phyloP scores from a whole-genome alignment of 768 basidiomycete genomes.

The Cystoderma amianthinum region DNA sequence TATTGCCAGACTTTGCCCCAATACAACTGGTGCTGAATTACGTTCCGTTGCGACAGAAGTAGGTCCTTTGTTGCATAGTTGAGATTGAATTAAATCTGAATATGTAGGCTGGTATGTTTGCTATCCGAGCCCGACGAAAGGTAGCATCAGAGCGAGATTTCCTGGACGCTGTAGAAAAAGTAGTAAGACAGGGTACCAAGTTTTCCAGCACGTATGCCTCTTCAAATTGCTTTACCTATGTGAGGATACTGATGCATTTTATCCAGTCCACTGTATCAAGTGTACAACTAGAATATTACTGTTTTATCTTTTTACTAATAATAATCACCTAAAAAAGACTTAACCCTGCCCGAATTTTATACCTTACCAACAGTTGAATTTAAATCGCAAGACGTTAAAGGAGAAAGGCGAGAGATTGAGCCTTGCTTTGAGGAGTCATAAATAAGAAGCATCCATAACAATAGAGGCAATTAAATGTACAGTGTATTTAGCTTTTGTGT shows the following conservation, averaged over 20 bases:
- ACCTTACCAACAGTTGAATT: no score
- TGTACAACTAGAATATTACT: conserved; percentile 81
- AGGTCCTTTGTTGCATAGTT: conserved; percentile 10
- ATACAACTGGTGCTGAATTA: conserved; percentile 97
- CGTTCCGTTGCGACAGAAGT: conserved; percentile 96
- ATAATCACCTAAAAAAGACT: no score
- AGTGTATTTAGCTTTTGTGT: no score
- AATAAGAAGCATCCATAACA: no score
- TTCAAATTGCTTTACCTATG: conserved; percentile 1
- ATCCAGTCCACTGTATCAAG: conserved; percentile 79
- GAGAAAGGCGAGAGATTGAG: no score
- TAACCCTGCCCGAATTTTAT: no score
- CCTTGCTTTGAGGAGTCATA: no score
- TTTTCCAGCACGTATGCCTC: conserved; percentile 89
- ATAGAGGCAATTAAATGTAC: no score
- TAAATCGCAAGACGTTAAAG: no score
- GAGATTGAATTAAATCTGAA: conserved; percentile 3
- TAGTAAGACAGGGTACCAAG: conserved; percentile 94
- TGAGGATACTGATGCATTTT: conserved; percentile 7
- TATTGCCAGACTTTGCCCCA: conserved; percentile 94
- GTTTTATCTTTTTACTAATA: no score
- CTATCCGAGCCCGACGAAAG: conserved; percentile 93
- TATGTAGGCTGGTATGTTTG: conserved; percentile 99
- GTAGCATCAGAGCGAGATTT: conserved; percentile 98
- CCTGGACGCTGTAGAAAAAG: conserved; percentile 97